Base-by-base conservation (phyloP, 495 filamentous ascomycete genomes). In the Neurospora sublineolata region DNA sequence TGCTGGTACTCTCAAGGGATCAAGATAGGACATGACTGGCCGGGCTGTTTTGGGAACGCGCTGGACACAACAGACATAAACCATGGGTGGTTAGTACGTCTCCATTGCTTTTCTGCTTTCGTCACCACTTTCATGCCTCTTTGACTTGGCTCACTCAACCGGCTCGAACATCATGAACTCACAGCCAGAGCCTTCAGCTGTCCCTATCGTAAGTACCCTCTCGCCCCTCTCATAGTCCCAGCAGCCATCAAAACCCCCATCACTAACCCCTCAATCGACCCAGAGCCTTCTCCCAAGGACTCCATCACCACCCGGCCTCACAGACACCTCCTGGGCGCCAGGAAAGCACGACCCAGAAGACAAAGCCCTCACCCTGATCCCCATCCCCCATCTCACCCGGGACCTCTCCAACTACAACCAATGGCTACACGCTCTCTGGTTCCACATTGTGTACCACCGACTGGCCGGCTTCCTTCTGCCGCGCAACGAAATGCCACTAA, bases 221-320 rank as follows among this genome's bases (percentile, higher is more conserved):
- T 5, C 42, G 0, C 0, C 42, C 10, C 8, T 46, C n/a, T 0
- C 18, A 23, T 2, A 0, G 0, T 46, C n/a, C n/a, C 2, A 46
- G 0, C n/a, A 11, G n/a, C 9, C 18, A 23, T 23, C 42, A 46
- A 46, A 46, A 8, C 40, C 3, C n/a, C n/a, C 42, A 0, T 23
- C 18, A 12, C n/a, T 46, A 23, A 46, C 42, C 8, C 42, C 18
- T 20, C 42, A 46, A 46, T 2, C 2, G 7, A n/a, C n/a, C 8
- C 18, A 46, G n/a, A 20, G 18, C 10, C 18, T 23, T 11, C n/a
- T 46, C 1, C n/a, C 8, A 8, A 20, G 42, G 12, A 20, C 18
- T 12, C 42, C 18, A 8, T 46, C 18, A 46, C 42, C 18, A 20
- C 42, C 18, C 0, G n/a, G 42, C 42, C 42, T 46, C 3, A 46